Conservation (phyloP, 2,329 filamentous ascomycete species). For the Penicillium thymicola region DNA sequence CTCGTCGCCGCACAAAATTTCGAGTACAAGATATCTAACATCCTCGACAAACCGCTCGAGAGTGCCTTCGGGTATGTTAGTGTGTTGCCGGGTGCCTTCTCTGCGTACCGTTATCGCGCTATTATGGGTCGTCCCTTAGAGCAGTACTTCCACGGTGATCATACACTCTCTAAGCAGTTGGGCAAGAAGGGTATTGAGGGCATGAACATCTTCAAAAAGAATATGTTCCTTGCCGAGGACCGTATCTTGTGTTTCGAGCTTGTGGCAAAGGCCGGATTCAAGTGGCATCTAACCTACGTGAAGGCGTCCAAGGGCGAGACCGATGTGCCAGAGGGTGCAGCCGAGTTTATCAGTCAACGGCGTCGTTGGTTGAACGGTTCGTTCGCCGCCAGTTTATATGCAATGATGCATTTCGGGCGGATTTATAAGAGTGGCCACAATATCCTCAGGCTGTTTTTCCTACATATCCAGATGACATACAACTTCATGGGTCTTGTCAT, state of each 20-base stretch:
- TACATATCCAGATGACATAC: constrained; percentile 92
- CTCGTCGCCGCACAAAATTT: constrained; percentile 95
- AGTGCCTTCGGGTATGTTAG: constrained; percentile 94
- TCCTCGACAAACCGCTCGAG: constrained; percentile 94
- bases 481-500: constrained; percentile 83
- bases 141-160: constrained; percentile 98
- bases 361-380: constrained; percentile 98
- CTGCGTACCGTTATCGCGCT: constrained; percentile 90
- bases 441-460: constrained; percentile 93
- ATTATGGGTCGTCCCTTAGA: constrained; percentile 95
- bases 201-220: constrained; percentile 99
- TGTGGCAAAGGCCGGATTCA: constrained; percentile 94
- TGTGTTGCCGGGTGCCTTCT: constrained; percentile 96
- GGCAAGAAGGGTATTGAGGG: constrained; percentile 98
- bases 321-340: constrained; percentile 92
- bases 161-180: constrained; percentile 87
- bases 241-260: constrained; percentile 98
- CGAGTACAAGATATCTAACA: constrained; percentile 99
- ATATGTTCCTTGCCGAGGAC: constrained; percentile 99
- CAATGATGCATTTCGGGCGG: constrained; percentile 92
- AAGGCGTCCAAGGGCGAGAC: constrained; percentile 98
- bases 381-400: constrained; percentile 92
- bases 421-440: constrained; percentile 99
- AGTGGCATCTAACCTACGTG: constrained; percentile 98
- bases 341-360: constrained; percentile 95